These are phyloP conservation scores for Hirsutella thompsonii DNA, from an alignment of 2,329 filamentous ascomycete species.

Conservation along the genomic window DNA sequence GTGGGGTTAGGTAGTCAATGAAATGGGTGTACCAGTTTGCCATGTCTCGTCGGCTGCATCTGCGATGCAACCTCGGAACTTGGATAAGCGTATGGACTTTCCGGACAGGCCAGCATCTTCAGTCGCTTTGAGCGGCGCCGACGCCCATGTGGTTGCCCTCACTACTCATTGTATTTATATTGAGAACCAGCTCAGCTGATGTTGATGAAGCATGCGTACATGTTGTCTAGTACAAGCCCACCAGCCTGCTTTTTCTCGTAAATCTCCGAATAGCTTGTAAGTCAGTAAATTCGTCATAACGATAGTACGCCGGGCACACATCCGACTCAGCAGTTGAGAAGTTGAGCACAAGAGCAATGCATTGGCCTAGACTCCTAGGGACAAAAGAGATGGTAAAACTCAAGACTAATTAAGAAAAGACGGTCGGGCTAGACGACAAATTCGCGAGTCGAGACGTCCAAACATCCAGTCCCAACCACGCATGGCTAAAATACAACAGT, in stretches of 20 bases:
- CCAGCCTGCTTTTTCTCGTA: too few relatives aligned
- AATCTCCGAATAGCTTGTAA: too few relatives aligned
- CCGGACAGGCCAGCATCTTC: not conserved
- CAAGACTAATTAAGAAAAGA: conserved; percentile 24
- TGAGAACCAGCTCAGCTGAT: not conserved
- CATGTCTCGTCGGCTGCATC: not conserved
- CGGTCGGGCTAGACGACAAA: conserved; percentile 17
- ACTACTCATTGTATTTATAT: not conserved
- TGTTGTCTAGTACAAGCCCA: not conserved
- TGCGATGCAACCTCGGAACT: not conserved
- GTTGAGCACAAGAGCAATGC: not conserved
- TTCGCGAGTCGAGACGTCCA: conserved; percentile 18
- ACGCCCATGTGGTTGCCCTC: too few relatives aligned
- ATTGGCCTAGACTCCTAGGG: conserved; percentile 4
- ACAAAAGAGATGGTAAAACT: conserved; percentile 20
- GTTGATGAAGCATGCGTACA: not conserved
- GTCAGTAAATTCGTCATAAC: too few relatives aligned
- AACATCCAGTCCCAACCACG: conserved; percentile 18
- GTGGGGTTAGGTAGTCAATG: too few relatives aligned
- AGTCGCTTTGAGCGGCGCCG: too few relatives aligned
- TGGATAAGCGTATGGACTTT: not conserved
- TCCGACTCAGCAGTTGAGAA: too few relatives aligned
- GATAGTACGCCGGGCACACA: too few relatives aligned
- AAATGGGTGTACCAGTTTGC: too few relatives aligned
- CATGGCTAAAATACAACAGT: conserved; percentile 27